A percentile compares a stretch with the other conserved stretches of the same genome.
Evolutionary conservation across 2,329 filamentous ascomycete genomes (phyloP).

Genomic region (Hymenotorrendiella dingleyae): DNA sequence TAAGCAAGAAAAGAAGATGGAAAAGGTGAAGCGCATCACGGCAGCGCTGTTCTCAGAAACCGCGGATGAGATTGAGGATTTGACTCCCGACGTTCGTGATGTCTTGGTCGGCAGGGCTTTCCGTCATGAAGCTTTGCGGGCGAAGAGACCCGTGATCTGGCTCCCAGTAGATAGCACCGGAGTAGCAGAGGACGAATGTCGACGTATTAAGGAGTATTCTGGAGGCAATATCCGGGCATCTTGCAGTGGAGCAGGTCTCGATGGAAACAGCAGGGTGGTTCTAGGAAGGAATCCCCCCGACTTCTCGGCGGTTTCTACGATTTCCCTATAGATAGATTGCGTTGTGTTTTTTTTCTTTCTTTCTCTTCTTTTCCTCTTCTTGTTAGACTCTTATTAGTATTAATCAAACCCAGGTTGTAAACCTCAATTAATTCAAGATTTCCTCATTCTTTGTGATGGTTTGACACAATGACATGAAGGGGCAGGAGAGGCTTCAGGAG

Average conservation of each 20-base stretch:
- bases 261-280: conserved; percentile 75
- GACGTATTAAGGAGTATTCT: conserved; percentile 61
- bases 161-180: conserved; percentile 87
- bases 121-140: conserved; percentile 80
- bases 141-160: conserved; percentile 84
- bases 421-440: too few species aligned
- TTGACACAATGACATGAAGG: too few species aligned
- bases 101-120: conserved; percentile 81
- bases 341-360: not conserved
- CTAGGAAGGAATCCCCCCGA: conserved; percentile 84
- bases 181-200: conserved; percentile 86
- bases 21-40: conserved; percentile 65
- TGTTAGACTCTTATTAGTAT: too few species aligned
- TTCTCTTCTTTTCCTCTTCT: not conserved
- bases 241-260: conserved; percentile 83
- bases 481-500: too few species aligned
- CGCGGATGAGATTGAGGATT: conserved; percentile 89
- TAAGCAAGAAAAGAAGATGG: conserved; percentile 52
- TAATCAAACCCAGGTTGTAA: too few species aligned
- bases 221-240: conserved; percentile 72
- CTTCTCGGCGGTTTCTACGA: conserved; percentile 82
- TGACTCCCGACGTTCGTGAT: conserved; percentile 85
- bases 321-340: conserved; percentile 48
- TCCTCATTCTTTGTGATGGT: too few species aligned
- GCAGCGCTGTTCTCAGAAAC: conserved; percentile 81